Conservation (phyloP, 1,139 yeast species). For the Scheffersomyces titani region DNA sequence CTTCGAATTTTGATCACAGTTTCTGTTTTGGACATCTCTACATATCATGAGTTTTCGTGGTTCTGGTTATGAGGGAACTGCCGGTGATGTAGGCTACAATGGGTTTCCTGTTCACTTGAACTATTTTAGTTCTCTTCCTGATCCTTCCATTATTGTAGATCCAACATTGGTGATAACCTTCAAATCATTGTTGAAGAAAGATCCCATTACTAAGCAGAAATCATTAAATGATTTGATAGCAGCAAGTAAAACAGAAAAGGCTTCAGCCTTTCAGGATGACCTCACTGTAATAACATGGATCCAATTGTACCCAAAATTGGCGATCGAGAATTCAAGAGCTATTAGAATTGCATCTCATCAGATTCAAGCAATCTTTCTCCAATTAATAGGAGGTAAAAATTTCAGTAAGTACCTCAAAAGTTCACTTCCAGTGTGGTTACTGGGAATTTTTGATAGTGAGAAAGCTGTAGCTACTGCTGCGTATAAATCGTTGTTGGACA, state of each 20-base stretch:
- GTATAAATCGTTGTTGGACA: slow-evolving; percentile 42
- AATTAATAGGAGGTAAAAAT: slow-evolving; percentile 60
- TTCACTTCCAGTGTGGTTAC: slow-evolving; percentile 70
- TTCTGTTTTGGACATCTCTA: neutral
- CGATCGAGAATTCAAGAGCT: slow-evolving; percentile 66
- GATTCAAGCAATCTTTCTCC: slow-evolving; percentile 52
- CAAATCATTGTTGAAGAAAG: slow-evolving; percentile 76
- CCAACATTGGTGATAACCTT: slow-evolving; percentile 66
- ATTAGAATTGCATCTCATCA: slow-evolving; percentile 66
- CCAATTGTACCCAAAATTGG: slow-evolving; percentile 76
- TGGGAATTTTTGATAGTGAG: slow-evolving; percentile 73
- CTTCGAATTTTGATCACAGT: neutral
- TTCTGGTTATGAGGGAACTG: neutral
- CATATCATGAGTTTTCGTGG: neutral
- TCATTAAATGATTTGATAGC: slow-evolving; percentile 59
- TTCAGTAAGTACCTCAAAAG: slow-evolving; percentile 66
- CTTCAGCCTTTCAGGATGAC: slow-evolving; percentile 38
- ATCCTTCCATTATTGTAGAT: slow-evolving; percentile 55
- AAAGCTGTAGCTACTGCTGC: slow-evolving; percentile 56
- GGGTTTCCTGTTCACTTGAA: slow-evolving; percentile 74
- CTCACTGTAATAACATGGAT: slow-evolving; percentile 67
- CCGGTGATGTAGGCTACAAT: slow-evolving; percentile 40
- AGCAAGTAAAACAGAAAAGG: slow-evolving; percentile 8
- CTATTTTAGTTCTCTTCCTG: slow-evolving; percentile 79
- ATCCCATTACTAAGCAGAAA: slow-evolving; percentile 80